A percentile compares a stretch with the other conserved stretches of the same genome.
Conservation (phyloP, 805 yeast genomes). For the Spathaspora boniae region DNA sequence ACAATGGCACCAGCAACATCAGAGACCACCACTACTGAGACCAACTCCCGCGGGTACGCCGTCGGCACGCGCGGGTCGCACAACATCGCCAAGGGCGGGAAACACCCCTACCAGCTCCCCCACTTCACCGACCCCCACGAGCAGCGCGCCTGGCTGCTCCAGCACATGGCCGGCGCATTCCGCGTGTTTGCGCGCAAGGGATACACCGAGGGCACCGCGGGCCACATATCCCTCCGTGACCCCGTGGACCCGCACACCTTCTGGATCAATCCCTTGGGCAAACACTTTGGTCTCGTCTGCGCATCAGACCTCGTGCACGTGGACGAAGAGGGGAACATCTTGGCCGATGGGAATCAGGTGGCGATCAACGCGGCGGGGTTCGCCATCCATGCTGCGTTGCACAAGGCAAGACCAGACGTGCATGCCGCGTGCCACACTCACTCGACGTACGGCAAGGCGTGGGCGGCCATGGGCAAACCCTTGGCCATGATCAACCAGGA, state of each 20-base stretch:
- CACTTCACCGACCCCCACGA: constrained; percentile 44
- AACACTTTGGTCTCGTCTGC: constrained; percentile 53
- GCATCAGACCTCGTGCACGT: constrained; percentile 40
- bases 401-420: constrained; percentile 36
- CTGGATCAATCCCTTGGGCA: constrained; percentile 89
- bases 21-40: constrained; percentile 5
- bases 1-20: constrained; percentile 8
- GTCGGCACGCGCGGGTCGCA: constrained; percentile 51
- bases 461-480: constrained; percentile 31
- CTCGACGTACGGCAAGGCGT: constrained; percentile 38
- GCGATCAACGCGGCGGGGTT: constrained; percentile 43
- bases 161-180: constrained; percentile 85
- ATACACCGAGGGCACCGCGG: constrained; percentile 75
- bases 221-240: constrained; percentile 83
- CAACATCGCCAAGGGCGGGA: constrained; percentile 54
- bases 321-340: constrained; percentile 32
- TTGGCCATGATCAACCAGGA: constrained; percentile 83
- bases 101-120: constrained; percentile 51
- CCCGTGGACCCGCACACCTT: constrained; percentile 78
- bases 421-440: constrained; percentile 42
- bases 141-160: constrained; percentile 52
- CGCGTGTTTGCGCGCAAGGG: constrained; percentile 78
- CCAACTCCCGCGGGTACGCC: constrained; percentile 40
- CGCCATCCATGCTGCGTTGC: constrained; percentile 38
- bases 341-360: constrained; percentile 36